phyloP scores from a whole-genome alignment of 176 grass and related monocot genomes.

The Alloteropsis semialata region DNA sequence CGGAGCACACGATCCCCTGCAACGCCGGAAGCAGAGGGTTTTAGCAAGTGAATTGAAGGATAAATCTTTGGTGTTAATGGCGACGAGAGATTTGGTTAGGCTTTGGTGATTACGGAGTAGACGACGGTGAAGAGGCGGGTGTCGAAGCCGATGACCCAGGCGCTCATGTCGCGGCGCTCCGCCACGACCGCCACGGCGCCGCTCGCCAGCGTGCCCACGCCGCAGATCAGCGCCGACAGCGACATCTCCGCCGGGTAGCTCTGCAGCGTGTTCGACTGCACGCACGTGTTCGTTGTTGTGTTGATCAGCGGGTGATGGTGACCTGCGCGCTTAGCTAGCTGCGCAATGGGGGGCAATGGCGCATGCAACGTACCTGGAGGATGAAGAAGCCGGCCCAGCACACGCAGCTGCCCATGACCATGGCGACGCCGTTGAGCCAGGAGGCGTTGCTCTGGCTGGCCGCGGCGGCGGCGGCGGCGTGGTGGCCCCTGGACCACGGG shows the following conservation, averaged over 20 bases:
- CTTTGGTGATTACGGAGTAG: slow-evolving; percentile 58
- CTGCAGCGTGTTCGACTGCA: slow-evolving; percentile 69
- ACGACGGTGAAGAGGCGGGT: slow-evolving; percentile 81
- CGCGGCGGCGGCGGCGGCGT: not conserved
- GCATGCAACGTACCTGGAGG: slow-evolving; percentile 71
- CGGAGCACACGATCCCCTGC: slow-evolving; percentile 94
- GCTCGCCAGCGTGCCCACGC: slow-evolving; percentile 46
- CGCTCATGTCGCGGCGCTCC: slow-evolving; percentile 53
- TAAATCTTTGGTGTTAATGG: not conserved
- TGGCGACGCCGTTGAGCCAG: slow-evolving; percentile 66
- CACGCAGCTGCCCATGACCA: slow-evolving; percentile 59
- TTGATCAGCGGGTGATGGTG: not conserved
- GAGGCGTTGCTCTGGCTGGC: slow-evolving; percentile 15
- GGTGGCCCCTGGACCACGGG: slow-evolving; percentile 55
- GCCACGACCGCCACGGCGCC: slow-evolving; percentile 53
- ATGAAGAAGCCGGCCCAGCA: slow-evolving; percentile 84
- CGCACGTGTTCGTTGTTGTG: not conserved
- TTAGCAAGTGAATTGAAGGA: too few relatives aligned
- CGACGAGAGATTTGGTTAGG: not conserved
- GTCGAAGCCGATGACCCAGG: slow-evolving; percentile 78
- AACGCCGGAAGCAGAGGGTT: not conserved
- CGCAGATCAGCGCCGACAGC: slow-evolving; percentile 67
- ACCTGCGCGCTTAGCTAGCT: not conserved
- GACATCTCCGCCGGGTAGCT: slow-evolving; percentile 80
- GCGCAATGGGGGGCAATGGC: too few relatives aligned